Conservation (phyloP, 1,284 basidiomycete species). For the Tilletia caries region DNA sequence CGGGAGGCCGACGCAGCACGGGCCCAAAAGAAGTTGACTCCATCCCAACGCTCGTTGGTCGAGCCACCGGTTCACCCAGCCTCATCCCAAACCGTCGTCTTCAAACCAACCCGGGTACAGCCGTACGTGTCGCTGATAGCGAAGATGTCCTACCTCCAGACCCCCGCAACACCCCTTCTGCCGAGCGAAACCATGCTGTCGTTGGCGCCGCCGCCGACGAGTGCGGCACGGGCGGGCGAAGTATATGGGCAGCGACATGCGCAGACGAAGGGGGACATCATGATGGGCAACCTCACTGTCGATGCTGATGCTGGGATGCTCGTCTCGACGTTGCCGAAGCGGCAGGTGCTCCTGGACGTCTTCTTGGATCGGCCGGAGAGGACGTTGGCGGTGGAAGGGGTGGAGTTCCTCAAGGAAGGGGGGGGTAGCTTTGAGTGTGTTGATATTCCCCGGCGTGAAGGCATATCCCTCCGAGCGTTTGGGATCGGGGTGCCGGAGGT, state of each 20-base stretch:
- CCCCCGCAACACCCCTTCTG: not conserved
- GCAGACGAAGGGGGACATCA: not conserved
- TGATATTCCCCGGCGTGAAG: not conserved
- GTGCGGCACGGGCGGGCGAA: not conserved
- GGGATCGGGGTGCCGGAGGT: too few species aligned
- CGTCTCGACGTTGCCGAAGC: not conserved
- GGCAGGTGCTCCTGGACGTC: constrained; percentile 1
- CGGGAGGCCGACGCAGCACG: not conserved
- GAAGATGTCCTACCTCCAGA: not conserved
- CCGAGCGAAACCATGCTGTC: not conserved
- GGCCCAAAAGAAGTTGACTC: not conserved
- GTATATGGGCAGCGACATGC: not conserved
- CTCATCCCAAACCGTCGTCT: not conserved
- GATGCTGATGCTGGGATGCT: not conserved
- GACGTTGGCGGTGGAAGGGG: not conserved
- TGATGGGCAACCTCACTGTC: not conserved
- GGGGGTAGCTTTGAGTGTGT: constrained; percentile 3
- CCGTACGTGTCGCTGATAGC: not conserved
- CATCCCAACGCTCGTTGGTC: not conserved
- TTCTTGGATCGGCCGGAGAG: not conserved
- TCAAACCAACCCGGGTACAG: not conserved
- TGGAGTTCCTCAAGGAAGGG: not conserved
- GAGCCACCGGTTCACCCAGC: not conserved
- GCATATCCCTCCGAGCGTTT: too few species aligned
- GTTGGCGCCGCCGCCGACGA: not conserved